These are phyloP conservation scores for Pseudoscleropodium purum DNA, from an alignment of 225 moss, liverwort and hornwort genomes.

Conservation along the genomic window DNA sequence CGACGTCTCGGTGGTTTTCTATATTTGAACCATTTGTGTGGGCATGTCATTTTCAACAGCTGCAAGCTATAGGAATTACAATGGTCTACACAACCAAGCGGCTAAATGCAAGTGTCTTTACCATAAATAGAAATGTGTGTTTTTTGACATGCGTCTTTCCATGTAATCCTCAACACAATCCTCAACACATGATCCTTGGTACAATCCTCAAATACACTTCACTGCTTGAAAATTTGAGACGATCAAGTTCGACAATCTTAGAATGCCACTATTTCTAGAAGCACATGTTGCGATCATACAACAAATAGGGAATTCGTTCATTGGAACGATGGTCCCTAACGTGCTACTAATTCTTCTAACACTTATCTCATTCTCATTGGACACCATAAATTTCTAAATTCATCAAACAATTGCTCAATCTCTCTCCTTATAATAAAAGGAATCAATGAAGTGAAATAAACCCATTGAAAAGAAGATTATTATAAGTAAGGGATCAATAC, in stretches of 20 bases:
- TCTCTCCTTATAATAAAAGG: background rate
- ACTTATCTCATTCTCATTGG: background rate
- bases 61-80: background rate
- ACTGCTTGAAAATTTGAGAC: background rate
- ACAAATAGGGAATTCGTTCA: background rate
- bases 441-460: background rate
- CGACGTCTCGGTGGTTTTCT: background rate
- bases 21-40: background rate
- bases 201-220: background rate
- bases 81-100: background rate
- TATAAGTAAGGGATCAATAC: background rate
- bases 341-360: background rate
- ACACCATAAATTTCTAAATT: background rate
- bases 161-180: background rate
- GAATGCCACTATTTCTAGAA: background rate
- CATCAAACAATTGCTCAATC: background rate
- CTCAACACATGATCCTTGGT: background rate
- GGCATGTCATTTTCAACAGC: background rate
- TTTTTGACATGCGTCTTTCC: background rate
- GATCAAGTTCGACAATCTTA: background rate
- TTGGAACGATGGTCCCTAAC: background rate
- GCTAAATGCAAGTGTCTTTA: background rate
- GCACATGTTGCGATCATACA: background rate
- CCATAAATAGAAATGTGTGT: background rate
- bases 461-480: background rate